Percentiles rank a stretch among this genome's conserved stretches.
phyloP scores from a whole-genome alignment of 306 rosid species.

The Malus fusca region DNA sequence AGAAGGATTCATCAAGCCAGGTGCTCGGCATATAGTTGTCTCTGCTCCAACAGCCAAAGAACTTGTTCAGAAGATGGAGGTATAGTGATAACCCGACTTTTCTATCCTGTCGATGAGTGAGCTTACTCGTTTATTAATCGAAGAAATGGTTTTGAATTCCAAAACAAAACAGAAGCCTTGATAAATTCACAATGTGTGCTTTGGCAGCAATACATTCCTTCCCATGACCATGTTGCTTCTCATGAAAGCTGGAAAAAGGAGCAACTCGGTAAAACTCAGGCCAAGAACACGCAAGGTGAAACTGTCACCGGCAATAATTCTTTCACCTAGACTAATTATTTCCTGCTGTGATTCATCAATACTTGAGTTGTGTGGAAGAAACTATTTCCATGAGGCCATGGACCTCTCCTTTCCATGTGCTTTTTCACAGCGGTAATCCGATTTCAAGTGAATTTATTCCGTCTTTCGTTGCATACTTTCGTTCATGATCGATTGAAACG shows the following conservation, averaged over 20 bases:
- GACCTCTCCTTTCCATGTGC: conserved; percentile 35
- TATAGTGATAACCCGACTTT: conserved; percentile 15
- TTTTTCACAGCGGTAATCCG: conserved; percentile 28
- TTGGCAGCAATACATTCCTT: conserved; percentile 72
- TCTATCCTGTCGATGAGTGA: neutral
- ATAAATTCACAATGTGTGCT: neutral
- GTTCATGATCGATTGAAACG: conserved; percentile 30
- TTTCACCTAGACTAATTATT: conserved; percentile 23
- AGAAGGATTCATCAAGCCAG: conserved; percentile 88
- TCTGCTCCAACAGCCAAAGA: conserved; percentile 86
- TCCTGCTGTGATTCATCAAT: conserved; percentile 45
- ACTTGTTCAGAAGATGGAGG: conserved; percentile 83
- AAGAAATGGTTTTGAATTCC: neutral
- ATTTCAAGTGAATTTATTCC: conserved; percentile 20
- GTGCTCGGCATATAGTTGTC: conserved; percentile 69
- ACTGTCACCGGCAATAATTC: conserved; percentile 19
- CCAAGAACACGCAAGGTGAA: conserved; percentile 48
- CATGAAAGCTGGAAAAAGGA: conserved; percentile 86
- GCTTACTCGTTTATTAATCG: neutral
- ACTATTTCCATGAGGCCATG: conserved; percentile 36
- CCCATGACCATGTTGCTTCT: conserved; percentile 56
- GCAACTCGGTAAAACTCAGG: conserved; percentile 51
- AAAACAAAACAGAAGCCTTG: neutral
- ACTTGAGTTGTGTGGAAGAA: conserved; percentile 42
- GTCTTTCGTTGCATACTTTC: conserved; percentile 20